A percentile compares a stretch with the other conserved stretches of the same genome.
Evolutionary conservation across 768 basidiomycete species (phyloP).

Genomic region (Ephemerocybe angulata): DNA sequence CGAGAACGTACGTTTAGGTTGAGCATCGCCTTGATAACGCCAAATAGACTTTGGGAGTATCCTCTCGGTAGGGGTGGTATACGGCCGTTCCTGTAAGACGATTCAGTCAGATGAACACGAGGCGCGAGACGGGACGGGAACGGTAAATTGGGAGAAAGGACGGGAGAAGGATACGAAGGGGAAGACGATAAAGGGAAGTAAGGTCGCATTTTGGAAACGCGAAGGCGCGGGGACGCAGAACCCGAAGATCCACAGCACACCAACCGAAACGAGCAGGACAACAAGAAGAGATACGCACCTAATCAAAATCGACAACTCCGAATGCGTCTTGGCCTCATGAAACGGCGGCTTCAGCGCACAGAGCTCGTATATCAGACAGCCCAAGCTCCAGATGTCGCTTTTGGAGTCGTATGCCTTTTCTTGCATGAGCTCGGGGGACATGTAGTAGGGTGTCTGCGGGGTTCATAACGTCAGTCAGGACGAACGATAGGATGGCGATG

Average conservation of each 20-base stretch:
- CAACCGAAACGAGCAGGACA: not conserved
- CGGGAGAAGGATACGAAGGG: too few species aligned
- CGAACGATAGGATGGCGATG: not conserved
- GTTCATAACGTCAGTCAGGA: not conserved
- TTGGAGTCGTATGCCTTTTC: constrained; percentile 97
- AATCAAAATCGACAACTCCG: constrained; percentile 79
- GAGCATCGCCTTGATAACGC: constrained; percentile 84
- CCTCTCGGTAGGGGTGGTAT: constrained; percentile 86
- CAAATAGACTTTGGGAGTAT: constrained; percentile 68
- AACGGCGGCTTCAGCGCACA: constrained; percentile 93
- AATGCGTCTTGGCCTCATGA: constrained; percentile 87
- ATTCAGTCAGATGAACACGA: not conserved
- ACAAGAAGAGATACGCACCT: constrained; percentile 39
- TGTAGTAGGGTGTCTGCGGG: constrained; percentile 60
- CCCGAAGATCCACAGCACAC: not conserved
- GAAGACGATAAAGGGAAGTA: not conserved
- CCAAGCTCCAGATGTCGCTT: constrained; percentile 97
- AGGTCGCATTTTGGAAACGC: not conserved
- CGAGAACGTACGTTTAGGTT: constrained; percentile 64
- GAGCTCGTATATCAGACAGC: constrained; percentile 94
- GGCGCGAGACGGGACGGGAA: too few species aligned
- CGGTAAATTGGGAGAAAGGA: too few species aligned
- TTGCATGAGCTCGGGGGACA: constrained; percentile 98
- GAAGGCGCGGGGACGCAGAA: not conserved
- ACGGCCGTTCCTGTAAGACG: constrained; percentile 79